Base-by-base conservation (phyloP, 1,284 basidiomycete genomes). In the Irpex sp. region DNA sequence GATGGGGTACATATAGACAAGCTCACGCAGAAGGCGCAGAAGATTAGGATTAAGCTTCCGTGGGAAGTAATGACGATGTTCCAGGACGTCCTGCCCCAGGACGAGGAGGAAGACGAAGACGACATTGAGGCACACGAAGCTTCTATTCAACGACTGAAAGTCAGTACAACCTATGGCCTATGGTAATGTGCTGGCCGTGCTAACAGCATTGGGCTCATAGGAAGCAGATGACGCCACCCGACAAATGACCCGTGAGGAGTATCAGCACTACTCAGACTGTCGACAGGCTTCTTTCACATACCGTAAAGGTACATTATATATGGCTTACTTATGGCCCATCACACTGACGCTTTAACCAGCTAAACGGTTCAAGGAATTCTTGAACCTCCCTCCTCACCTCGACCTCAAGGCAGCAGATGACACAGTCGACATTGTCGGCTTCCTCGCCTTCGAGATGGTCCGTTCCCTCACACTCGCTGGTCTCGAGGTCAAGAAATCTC, bases 251-350 rank as follows among this genome's bases (percentile, higher is more conserved):
- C 83, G 93, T 66, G 95, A 98, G 72, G 95, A 98, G 71, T 98
- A 98, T 73, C 93, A 96, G 65, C 95, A 97, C 72, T 99, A 98
- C 74, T 95, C 95, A 1, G 95, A 98, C 72, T 98, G 96, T 78
- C 86, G 97, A 60, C 95, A 98, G 76, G 97, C 97, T 0, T 95
- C 94, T 8, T 99, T 98, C 76, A 97, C 96, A 0, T 98, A 97
- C 75, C 88, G 95, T 57, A 97, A 97, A 86, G 89, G 94, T 93
- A 43, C 53, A 78, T 72, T 43, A 9, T 5, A 37, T 31, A 63
- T 6, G 15, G 60, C n/a, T 39, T 36, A 26, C 31, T 26, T 37
- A 39, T 17, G n/a, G 47, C 31, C 11, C 37, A 13, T 57, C 57
- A 15, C 60, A 37, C 15, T 9, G 11, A 31, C 33, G 2, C 3